Base-by-base conservation (phyloP, 805 yeast species). In the Saccharomyces paradoxus region DNA sequence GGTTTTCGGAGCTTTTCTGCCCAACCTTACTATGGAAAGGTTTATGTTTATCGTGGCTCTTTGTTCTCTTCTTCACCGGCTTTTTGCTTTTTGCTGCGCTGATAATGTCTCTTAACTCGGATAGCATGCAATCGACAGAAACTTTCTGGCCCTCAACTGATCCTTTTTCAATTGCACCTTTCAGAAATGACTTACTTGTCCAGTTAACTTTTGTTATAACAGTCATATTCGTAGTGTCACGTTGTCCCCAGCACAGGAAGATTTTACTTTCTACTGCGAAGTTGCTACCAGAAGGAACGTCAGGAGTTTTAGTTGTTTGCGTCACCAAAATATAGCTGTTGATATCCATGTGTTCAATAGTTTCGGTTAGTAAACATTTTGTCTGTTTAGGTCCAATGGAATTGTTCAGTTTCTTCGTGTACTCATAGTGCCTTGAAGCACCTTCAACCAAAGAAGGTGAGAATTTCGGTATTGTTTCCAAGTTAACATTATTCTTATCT, bases 381-480 rank as follows among this genome's bases (percentile, higher is more conserved):
- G 91, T 84, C 60, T 84, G 86, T 61, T 85, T 86, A 3, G 91
- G 90, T 0, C 90, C 90, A 44, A 86, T 76, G 0, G 87, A 76
- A 21, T 81, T 82, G 50, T 77, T 74, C 53, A 85, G 70, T 1
- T 87, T 87, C 57, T 84, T 81, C 2, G 73, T 74, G 63, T 84
- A 85, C 2, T 74, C 66, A 62, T 81, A 85, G 8, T 71, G 70
- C 57, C 95, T 74, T 49, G 69, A 64, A 32, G 68, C 68, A 21
- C 60, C 68, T 59, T 50, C 67, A 7, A 28, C 46, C 22, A 37
- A 37, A 5, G 44, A 37, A 7, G 44, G 44, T 3, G 28, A 27
- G 60, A 72, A 83, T 62, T 63, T 73, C 50, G 81, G 73, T n/a
- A 80, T 71, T 5, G 77, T 80, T 1, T 81, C 71, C 2, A 87